These are phyloP conservation scores for Chalaropsis ovoidea DNA, from an alignment of 2,329 filamentous ascomycete genomes.

Conservation along the genomic window DNA sequence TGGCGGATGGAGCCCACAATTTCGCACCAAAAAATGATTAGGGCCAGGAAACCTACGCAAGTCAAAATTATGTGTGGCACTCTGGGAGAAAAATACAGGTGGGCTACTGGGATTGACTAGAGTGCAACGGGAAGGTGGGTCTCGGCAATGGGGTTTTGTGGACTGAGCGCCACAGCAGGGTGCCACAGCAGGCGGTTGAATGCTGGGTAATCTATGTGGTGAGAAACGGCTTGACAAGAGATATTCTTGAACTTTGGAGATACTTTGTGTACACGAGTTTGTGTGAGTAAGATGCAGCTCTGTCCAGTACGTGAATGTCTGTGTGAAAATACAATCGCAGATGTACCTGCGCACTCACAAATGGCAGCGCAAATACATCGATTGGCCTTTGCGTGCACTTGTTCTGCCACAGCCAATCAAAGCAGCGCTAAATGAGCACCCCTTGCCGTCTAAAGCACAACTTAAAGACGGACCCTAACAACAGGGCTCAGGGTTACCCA, in stretches of 20 bases:
- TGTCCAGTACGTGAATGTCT: background rate
- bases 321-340: background rate
- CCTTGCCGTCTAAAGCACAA: conserved; percentile 1
- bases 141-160: background rate
- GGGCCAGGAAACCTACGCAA: conserved; percentile 24
- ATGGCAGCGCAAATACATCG: no score
- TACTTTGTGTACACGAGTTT: no score
- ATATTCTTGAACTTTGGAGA: no score
- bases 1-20: conserved; percentile 25
- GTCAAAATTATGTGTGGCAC: conserved; percentile 23
- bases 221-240: no score
- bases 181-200: background rate
- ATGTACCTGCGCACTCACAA: no score
- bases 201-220: background rate
- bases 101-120: background rate
- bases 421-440: background rate
- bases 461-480: background rate
- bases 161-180: background rate
- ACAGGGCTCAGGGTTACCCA: conserved; percentile 3
- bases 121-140: conserved; percentile 14
- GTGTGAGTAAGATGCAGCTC: no score
- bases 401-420: no score
- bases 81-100: background rate
- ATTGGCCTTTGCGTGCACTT: no score
- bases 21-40: conserved; percentile 25